phyloP scores from a whole-genome alignment of 805 yeast genomes.

The Yamadazyma ubonensis region DNA sequence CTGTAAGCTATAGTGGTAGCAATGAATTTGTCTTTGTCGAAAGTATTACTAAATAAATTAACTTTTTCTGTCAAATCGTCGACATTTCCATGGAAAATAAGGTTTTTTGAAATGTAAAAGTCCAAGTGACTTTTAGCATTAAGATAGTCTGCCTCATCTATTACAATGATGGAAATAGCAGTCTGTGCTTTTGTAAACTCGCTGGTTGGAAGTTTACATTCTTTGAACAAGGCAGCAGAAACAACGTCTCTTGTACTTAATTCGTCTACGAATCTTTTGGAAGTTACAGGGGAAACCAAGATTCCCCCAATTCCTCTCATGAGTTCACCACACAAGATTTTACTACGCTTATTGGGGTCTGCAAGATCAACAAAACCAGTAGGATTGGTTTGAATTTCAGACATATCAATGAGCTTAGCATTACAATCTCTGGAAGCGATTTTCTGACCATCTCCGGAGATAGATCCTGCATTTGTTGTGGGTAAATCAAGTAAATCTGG shows the following conservation, averaged over 20 bases:
- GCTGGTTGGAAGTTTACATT: slow-evolving; percentile 20
- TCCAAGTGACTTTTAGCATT: slow-evolving; percentile 50
- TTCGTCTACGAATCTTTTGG: slow-evolving; percentile 55
- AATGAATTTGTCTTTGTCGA: slow-evolving; percentile 11
- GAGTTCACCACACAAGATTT: slow-evolving; percentile 58
- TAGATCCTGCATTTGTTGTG: slow-evolving; percentile 55
- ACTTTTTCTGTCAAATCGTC: slow-evolving; percentile 18
- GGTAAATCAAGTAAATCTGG: slow-evolving; percentile 49
- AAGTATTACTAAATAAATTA: slow-evolving; percentile 16
- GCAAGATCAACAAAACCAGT: slow-evolving; percentile 55
- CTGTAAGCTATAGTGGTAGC: slow-evolving; percentile 19
- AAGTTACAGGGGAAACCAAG: slow-evolving; percentile 43
- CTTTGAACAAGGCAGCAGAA: slow-evolving; percentile 39
- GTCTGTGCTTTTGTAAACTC: slow-evolving; percentile 10
- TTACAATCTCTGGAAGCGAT: slow-evolving; percentile 44
- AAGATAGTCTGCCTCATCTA: slow-evolving; percentile 45
- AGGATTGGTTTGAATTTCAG: slow-evolving; percentile 60
- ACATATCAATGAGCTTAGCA: slow-evolving; percentile 55
- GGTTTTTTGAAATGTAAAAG: slow-evolving; percentile 40
- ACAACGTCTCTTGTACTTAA: slow-evolving; percentile 53
- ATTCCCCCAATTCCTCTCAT: slow-evolving; percentile 61
- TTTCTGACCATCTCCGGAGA: slow-evolving; percentile 59
- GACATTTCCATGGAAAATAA: slow-evolving; percentile 25
- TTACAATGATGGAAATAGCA: slow-evolving; percentile 24
- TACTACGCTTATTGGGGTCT: slow-evolving; percentile 19